phyloP scores from a whole-genome alignment of 495 filamentous ascomycete species.

The Cetradonia linearis region DNA sequence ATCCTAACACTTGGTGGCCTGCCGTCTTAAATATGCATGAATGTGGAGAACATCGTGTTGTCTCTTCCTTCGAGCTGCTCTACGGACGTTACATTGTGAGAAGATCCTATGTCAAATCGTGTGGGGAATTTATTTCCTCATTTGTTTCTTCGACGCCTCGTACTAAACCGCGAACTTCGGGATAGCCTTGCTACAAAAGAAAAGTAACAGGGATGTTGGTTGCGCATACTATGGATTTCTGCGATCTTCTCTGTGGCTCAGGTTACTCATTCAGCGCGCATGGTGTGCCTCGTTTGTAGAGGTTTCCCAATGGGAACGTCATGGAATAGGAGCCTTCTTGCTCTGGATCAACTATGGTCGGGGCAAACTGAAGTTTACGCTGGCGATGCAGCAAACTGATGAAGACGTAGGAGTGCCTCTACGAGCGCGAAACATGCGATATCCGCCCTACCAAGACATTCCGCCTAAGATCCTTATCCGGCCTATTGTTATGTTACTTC shows the following conservation, averaged over 20 bases:
- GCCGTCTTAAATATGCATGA: not conserved
- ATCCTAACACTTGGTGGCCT: not conserved
- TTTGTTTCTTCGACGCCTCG: not conserved
- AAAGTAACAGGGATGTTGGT: not conserved
- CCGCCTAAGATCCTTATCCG: not conserved
- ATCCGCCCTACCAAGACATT: not conserved
- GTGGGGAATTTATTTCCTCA: not conserved
- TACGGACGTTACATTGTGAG: not conserved
- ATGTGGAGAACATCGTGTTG: not conserved
- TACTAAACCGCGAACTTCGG: not conserved
- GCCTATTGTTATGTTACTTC: not conserved
- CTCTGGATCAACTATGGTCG: not conserved
- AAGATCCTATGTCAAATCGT: not conserved
- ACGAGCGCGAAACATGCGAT: not conserved
- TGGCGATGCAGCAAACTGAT: not conserved
- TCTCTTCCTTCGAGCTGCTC: not conserved
- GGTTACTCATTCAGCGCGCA: not conserved
- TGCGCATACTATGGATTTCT: not conserved
- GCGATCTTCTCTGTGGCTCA: not conserved
- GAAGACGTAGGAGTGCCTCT: not conserved
- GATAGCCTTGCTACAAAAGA: not conserved
- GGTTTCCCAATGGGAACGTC: not conserved
- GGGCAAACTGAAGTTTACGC: constrained; percentile 1
- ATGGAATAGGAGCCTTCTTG: not conserved
- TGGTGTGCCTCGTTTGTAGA: not conserved